Evolutionary conservation across 1,139 yeast genomes (phyloP), one percentile per base, ranked within the genome.

Genomic region (Taphrina sp.): DNA sequence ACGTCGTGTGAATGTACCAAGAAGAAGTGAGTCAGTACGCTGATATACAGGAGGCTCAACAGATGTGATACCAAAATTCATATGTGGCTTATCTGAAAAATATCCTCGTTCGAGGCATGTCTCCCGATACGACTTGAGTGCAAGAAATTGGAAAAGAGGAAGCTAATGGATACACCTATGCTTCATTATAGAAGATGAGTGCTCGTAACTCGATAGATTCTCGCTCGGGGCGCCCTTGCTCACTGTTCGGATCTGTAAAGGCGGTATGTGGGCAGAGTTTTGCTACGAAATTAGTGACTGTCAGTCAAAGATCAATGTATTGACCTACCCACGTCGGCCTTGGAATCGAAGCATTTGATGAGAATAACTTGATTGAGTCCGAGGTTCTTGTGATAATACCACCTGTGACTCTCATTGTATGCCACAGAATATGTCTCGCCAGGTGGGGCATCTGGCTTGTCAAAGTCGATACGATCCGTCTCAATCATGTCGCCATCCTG

Each of bases 131-230:
- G n/a, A n/a, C n/a, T n/a, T n/a, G n/a, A n/a, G n/a, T n/a, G n/a
- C n/a, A n/a, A n/a, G n/a, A n/a, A n/a, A n/a, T n/a, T n/a, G n/a
- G n/a, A n/a, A n/a, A n/a, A n/a, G n/a, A n/a, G n/a, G n/a, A n/a
- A n/a, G n/a, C n/a, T n/a, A n/a, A n/a, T n/a, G n/a, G n/a, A n/a
- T n/a, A n/a, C n/a, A n/a, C n/a, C 31, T 12, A 12, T 8, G 31
- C 12, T 12, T 39, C 23, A 1, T 52, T 33, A 47, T 58, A 60
- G 35, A 63, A 63, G 14, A 63, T 64, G 14, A 64, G 56, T n/a
- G 66, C 62, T 22, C 67, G 47, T 4, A 64, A 62, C 44, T 64
- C 67, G 42, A 64, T 64, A 33, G 66, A 64, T 55, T 64, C 64
- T 22, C 67, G 36, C 14, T 59, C 61, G 14, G 58, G 58, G 12